Conservation (phyloP, 1,284 basidiomycete species). For the Microbotryomycetes sp. region DNA sequence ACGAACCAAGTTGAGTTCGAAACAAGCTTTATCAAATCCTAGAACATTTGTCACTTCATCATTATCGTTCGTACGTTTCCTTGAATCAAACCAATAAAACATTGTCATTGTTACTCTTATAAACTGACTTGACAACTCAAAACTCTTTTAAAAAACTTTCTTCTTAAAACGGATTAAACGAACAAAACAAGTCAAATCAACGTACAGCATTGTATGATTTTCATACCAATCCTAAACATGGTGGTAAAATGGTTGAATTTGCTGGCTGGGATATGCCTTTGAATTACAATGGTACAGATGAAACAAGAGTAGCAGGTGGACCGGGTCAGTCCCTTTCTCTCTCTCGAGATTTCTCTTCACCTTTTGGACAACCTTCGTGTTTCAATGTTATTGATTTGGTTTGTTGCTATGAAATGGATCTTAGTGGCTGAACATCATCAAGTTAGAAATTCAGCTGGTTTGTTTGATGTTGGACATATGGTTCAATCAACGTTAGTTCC, state of each 20-base stretch:
- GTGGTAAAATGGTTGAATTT: conserved; percentile 94
- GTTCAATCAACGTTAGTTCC: conserved; percentile 44
- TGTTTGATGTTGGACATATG: conserved; percentile 99
- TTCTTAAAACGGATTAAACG: too few species aligned
- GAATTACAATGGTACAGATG: conserved; percentile 57
- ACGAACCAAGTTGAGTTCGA: too few species aligned
- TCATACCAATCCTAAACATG: conserved; percentile 60
- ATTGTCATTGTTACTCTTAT: too few species aligned
- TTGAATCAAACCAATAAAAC: too few species aligned
- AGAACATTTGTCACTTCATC: too few species aligned
- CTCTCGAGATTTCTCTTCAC: not conserved
- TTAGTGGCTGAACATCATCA: conserved; percentile 86
- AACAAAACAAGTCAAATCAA: not conserved
- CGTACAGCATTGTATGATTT: conserved; percentile 82
- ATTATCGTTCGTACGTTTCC: too few species aligned
- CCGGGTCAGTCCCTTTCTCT: conserved; percentile 54
- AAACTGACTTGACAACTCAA: too few species aligned
- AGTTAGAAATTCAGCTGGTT: conserved; percentile 71
- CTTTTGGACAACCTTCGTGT: too few species aligned
- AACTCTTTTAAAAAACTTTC: too few species aligned
- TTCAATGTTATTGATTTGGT: conserved; percentile 5
- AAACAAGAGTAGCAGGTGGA: conserved; percentile 50
- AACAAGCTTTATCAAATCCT: too few species aligned
- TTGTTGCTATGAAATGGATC: conserved; percentile 11
- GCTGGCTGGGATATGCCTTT: conserved; percentile 95